phyloP scores from a whole-genome alignment of 179 eudicot species.

The Beta macrorhiza region DNA sequence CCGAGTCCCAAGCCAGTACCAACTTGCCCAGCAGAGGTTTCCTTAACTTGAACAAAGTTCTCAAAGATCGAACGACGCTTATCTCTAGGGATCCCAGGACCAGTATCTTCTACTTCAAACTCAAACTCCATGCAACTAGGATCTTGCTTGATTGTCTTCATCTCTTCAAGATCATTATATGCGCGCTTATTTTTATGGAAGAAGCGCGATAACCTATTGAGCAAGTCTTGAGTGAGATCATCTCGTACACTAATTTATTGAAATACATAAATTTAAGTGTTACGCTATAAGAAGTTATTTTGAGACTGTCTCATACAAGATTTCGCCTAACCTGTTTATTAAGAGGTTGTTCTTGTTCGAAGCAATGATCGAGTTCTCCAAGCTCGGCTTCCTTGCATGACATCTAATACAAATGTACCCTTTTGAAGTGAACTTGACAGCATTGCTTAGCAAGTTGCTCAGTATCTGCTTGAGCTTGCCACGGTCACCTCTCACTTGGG shows the following conservation, averaged over 20 bases:
- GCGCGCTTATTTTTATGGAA: conserved; percentile 32
- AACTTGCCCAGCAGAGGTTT: conserved; percentile 44
- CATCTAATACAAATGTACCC: conserved; percentile 69
- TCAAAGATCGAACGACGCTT: conserved; percentile 65
- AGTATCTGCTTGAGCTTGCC: conserved; percentile 72
- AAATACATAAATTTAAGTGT: too few species aligned
- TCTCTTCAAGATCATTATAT: conserved; percentile 28
- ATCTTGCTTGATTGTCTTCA: conserved; percentile 40
- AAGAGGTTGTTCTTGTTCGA: conserved; percentile 33
- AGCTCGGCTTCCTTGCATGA: conserved; percentile 55
- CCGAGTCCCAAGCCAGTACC: conserved; percentile 99
- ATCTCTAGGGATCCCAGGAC: conserved; percentile 82
- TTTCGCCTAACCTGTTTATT: conserved; percentile 26
- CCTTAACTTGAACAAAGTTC: conserved; percentile 81
- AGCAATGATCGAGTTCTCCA: conserved; percentile 39
- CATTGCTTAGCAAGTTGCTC: conserved; percentile 74
- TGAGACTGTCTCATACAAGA: not conserved
- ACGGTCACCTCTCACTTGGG: conserved; percentile 64
- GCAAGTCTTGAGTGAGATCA: conserved; percentile 5
- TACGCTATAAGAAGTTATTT: too few species aligned
- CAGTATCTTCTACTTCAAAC: conserved; percentile 83
- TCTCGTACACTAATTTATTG: not conserved
- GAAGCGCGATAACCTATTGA: conserved; percentile 35
- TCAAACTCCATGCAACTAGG: conserved; percentile 55
- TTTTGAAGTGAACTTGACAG: conserved; percentile 71